Base-by-base conservation (phyloP, 768 basidiomycete genomes). In the Glaciozyma antarctica region DNA sequence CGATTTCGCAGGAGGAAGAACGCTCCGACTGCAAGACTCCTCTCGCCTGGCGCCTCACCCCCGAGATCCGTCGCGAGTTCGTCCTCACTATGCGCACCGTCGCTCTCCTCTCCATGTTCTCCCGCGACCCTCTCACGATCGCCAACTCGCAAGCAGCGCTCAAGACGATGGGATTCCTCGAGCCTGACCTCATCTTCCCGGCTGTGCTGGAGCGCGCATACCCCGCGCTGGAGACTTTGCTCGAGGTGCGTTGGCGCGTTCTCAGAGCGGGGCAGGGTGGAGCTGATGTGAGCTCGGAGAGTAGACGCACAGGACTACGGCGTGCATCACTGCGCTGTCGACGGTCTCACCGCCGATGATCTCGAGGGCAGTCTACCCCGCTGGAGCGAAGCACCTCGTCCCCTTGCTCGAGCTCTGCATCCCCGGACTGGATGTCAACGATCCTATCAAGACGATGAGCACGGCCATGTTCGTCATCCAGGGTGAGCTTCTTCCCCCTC, bases 71-170 rank as follows among this genome's bases (percentile, higher is more conserved):
- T 73, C 82, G 86, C 57, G 89, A 93, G 73, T 83, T 94, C 24
- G 89, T 91, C 24, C 85, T 88, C 69, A 86, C 84, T 28, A 78
- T 92, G 45, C 79, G 88, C 64, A 91, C 90, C 0, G 87, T 92
- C 19, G 84, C 86, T 0, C 79, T 94, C 34, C 80, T 92, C n/a
- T 85, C 88, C 4, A 90, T 92, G 83, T 94, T 93, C 78, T 89
- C 87, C 13, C 87, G 76, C 74, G 88, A 90, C 73, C 79, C 81
- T 57, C 80, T 81, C 15, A 87, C 88, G 2, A 85, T 87, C 34
- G 77, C 80, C 21, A 88, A 90, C 69, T 85, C 90, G 51, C 86
- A 88, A 74, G 84, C 84, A 49, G 86, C 87, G 64, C 77, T 93
- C 68, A 89, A 89, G 76, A 87, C 85, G 22, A 84, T 91, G 84